Percentiles rank a stretch among this genome's conserved stretches.
Evolutionary conservation across 805 yeast species (phyloP).

Genomic region (Lipomyces starkeyi): DNA sequence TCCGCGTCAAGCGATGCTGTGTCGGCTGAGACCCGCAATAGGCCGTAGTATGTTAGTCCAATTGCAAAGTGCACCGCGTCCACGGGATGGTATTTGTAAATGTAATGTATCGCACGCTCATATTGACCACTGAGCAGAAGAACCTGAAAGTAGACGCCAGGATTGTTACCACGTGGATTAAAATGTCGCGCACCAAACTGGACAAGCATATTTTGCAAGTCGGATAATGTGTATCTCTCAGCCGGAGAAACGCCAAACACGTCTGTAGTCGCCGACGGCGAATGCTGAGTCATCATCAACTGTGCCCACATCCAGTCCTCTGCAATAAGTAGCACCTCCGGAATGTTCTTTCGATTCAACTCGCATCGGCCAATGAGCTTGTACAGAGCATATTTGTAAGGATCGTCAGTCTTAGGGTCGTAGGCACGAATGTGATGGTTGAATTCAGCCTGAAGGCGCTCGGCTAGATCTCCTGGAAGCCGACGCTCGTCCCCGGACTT

Average conservation of each 20-base stretch:
- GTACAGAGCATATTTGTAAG: conserved; percentile 87
- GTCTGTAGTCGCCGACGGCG: conserved; percentile 22
- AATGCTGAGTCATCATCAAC: conserved; percentile 61
- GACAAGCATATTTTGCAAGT: conserved; percentile 72
- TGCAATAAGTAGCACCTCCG: conserved; percentile 73
- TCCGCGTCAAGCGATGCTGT: conserved; percentile 43
- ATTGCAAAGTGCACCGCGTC: conserved; percentile 92
- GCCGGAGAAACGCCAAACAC: conserved; percentile 23
- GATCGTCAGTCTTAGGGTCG: conserved; percentile 72
- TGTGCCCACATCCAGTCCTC: conserved; percentile 99
- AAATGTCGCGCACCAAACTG: conserved; percentile 78
- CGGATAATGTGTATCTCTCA: conserved; percentile 64
- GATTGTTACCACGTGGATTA: conserved; percentile 61
- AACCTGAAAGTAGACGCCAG: conserved; percentile 75
- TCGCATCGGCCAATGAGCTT: conserved; percentile 91
- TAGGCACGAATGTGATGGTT: conserved; percentile 76
- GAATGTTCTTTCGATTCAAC: conserved; percentile 69
- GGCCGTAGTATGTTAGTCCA: conserved; percentile 73
- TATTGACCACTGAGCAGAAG: conserved; percentile 77
- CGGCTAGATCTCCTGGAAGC: conserved; percentile 69
- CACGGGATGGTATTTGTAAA: conserved; percentile 68
- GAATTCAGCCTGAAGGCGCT: conserved; percentile 77
- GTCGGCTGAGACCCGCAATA: conserved; percentile 58
- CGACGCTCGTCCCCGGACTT: conserved; percentile 56
- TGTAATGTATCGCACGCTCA: conserved; percentile 75